These are phyloP conservation scores for Austroboletus eburneus DNA, from an alignment of 768 basidiomycete genomes.

Conservation along the genomic window DNA sequence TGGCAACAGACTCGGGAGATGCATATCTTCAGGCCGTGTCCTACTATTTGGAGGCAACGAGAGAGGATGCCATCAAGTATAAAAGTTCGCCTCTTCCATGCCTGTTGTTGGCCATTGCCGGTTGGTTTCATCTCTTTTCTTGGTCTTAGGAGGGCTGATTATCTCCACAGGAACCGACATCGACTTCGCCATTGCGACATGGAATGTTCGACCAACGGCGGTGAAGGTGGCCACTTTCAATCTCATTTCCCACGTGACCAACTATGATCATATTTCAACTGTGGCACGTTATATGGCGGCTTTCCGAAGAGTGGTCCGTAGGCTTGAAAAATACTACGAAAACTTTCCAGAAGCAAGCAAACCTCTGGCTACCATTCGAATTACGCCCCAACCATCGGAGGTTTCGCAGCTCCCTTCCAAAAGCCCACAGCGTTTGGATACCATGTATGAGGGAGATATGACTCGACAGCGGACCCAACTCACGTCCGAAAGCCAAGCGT, in stretches of 20 bases:
- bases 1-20: conserved; percentile 19
- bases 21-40: conserved; percentile 23
- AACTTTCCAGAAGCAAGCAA: not conserved
- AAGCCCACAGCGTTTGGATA: no score
- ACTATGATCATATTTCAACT: not conserved
- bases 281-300: not conserved
- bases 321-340: not conserved
- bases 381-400: no score
- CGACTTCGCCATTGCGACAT: not conserved
- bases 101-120: conserved; percentile 20
- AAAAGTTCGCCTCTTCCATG: conserved; percentile 22
- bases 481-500: no score
- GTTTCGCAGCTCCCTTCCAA: no score
- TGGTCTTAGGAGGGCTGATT: not conserved
- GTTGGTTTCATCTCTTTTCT: conserved; percentile 9
- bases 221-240: not conserved
- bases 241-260: not conserved
- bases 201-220: not conserved
- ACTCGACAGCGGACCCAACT: no score
- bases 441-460: no score
- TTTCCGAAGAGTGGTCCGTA: not conserved
- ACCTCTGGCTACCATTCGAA: no score
- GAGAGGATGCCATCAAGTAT: conserved; percentile 4
- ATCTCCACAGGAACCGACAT: not conserved
- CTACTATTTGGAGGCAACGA: conserved; percentile 21